Percentiles rank a stretch among this genome's conserved stretches.
Evolutionary conservation across 1,284 basidiomycete species (phyloP).

Genomic region (Boletus calvinii): DNA sequence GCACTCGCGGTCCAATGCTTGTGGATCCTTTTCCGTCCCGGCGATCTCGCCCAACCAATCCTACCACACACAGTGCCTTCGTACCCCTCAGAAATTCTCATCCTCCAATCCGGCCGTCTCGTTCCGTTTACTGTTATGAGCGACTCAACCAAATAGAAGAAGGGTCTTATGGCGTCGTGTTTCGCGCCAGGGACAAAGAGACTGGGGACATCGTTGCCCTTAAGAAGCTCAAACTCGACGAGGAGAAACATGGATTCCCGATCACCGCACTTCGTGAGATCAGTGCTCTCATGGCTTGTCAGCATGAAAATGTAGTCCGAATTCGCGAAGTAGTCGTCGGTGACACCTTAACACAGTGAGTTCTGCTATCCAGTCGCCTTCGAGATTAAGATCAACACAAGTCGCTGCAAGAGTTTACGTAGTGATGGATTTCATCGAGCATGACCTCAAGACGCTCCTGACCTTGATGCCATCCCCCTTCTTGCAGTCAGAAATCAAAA

Average conservation of each 20-base stretch:
- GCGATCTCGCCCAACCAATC: slow-evolving; percentile 11
- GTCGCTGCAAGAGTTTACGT: slow-evolving; percentile 81
- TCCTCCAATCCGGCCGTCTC: slow-evolving; percentile 76
- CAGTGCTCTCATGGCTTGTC: slow-evolving; percentile 88
- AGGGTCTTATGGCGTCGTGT: slow-evolving; percentile 97
- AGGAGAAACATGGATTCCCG: slow-evolving; percentile 97
- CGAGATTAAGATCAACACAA: slow-evolving; percentile 18
- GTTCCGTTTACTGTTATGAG: slow-evolving; percentile 92
- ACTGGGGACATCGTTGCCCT: slow-evolving; percentile 95
- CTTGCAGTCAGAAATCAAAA: slow-evolving; percentile 97
- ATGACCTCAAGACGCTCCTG: slow-evolving; percentile 95
- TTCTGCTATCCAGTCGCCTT: slow-evolving; percentile 16
- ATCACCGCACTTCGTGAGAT: slow-evolving; percentile 96
- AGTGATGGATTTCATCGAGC: slow-evolving; percentile 99
- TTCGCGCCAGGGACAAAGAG: slow-evolving; percentile 89
- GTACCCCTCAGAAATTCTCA: slow-evolving; percentile 77
- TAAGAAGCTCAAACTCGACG: slow-evolving; percentile 97
- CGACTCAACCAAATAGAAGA: slow-evolving; percentile 98
- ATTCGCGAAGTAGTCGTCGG: slow-evolving; percentile 97
- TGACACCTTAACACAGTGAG: slow-evolving; percentile 98
- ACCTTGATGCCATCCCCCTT: slow-evolving; percentile 94
- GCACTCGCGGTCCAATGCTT: slow-evolving; percentile 12
- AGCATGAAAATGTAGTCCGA: slow-evolving; percentile 93
- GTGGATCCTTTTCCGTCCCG: slow-evolving; percentile 18
- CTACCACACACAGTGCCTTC: slow-evolving; percentile 53